Evolutionary conservation across 164 flowering plant genomes (phyloP).

Genomic region (Vitis riparia): DNA sequence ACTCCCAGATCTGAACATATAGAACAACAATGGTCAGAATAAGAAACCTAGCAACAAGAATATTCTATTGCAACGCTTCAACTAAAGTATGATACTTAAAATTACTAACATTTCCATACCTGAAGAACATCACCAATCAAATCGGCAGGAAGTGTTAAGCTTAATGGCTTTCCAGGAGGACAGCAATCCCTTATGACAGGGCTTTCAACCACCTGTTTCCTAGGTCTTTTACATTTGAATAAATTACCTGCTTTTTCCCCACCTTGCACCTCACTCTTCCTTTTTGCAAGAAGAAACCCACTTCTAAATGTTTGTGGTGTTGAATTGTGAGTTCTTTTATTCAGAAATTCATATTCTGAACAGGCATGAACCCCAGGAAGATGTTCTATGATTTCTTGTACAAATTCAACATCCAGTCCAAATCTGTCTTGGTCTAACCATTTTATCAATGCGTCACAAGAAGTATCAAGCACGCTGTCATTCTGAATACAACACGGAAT

Average conservation of each 20-base stretch:
- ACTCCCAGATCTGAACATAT: constrained; percentile 68
- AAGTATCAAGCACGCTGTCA: constrained; percentile 34
- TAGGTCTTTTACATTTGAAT: constrained; percentile 27
- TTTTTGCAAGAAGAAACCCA: constrained; percentile 52
- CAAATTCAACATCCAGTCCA: constrained; percentile 84
- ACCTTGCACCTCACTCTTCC: constrained; percentile 29
- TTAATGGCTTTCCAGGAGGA: constrained; percentile 70
- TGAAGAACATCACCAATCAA: constrained; percentile 84
- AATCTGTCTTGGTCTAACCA: constrained; percentile 83
- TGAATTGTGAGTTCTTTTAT: constrained; percentile 37
- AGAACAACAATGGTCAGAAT: constrained; percentile 10
- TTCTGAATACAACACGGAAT: constrained; percentile 32
- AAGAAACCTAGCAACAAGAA: neutral
- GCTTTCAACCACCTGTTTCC: constrained; percentile 19
- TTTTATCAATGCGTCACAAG: constrained; percentile 28
- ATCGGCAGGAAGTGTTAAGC: constrained; percentile 56
- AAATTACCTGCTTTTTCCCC: constrained; percentile 30
- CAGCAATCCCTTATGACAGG: constrained; percentile 16
- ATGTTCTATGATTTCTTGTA: constrained; percentile 85
- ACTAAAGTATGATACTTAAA: too few relatives aligned
- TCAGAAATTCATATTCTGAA: constrained; percentile 48
- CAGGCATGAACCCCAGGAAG: constrained; percentile 63
- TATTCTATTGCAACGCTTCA: too few relatives aligned
- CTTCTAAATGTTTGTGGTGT: constrained; percentile 50
- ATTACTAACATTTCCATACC: constrained; percentile 41